These are phyloP conservation scores for Astraeus odoratus DNA, from an alignment of 768 basidiomycete species.

Conservation along the genomic window DNA sequence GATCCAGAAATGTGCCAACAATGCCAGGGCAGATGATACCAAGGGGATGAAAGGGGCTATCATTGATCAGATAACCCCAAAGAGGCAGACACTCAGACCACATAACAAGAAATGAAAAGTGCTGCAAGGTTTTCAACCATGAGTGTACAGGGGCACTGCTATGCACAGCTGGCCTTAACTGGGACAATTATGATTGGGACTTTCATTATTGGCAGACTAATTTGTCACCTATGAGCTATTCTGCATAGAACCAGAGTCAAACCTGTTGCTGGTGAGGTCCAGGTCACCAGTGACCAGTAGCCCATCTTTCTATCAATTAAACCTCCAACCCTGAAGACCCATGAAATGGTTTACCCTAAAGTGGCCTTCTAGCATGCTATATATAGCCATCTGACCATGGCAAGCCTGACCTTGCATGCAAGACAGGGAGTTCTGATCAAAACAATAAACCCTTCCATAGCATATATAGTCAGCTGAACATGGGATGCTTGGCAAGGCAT, in stretches of 20 bases:
- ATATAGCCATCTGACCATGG: no score
- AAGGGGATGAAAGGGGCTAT: conserved; percentile 12
- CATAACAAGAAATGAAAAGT: conserved; percentile 9
- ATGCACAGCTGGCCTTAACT: conserved; percentile 24
- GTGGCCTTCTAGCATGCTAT: conserved; percentile 16
- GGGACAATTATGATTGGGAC: conserved; percentile 15
- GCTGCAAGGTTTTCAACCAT: no score
- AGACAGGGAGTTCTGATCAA: no score
- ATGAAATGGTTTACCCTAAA: conserved; percentile 18
- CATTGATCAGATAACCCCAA: conserved; percentile 15
- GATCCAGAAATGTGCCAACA: no score
- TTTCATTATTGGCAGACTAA: not conserved
- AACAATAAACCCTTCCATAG: no score
- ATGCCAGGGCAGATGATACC: conserved; percentile 24
- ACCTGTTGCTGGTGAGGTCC: conserved; percentile 2
- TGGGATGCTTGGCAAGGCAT: no score
- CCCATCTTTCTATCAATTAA: conserved; percentile 15
- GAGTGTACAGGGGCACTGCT: conserved; percentile 22
- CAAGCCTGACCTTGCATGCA: no score
- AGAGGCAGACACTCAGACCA: conserved; percentile 11
- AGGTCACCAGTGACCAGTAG: conserved; percentile 13
- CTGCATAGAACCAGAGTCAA: conserved; percentile 6
- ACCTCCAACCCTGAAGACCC: conserved; percentile 10
- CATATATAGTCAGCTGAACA: no score
- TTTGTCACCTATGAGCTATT: not conserved